Evolutionary conservation across 139 green algal genomes (phyloP).

Genomic region (Picochlorum sp.): DNA sequence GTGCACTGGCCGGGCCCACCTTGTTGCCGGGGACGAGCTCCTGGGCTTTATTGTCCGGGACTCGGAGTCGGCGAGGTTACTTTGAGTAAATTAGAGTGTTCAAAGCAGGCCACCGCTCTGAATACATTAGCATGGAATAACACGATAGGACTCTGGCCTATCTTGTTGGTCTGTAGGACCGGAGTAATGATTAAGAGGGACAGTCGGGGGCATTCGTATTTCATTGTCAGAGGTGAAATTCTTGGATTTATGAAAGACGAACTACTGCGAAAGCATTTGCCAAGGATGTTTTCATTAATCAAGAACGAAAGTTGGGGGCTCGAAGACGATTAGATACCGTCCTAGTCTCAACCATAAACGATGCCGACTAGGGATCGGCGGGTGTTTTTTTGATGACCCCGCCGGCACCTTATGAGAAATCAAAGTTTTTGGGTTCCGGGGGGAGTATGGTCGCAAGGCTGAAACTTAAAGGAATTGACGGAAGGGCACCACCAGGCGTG

Average conservation of each 20-base stretch:
- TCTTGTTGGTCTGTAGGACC: too few relatives aligned
- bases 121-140: too few relatives aligned
- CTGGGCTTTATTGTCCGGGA: constrained; percentile 79
- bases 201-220: constrained; percentile 99
- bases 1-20: constrained; percentile 64
- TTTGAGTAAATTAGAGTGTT: too few relatives aligned
- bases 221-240: constrained; percentile 99
- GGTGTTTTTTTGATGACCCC: constrained; percentile 93
- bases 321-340: constrained; percentile 99
- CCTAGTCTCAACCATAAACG: constrained; percentile 99
- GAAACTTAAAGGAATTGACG: too few relatives aligned
- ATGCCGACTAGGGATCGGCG: constrained; percentile 97
- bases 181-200: constrained; percentile 99
- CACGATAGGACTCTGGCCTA: too few relatives aligned
- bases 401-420: constrained; percentile 98
- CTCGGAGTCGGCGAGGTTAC: too few relatives aligned
- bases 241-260: constrained; percentile 99
- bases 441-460: too few relatives aligned
- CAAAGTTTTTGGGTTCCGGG: too few relatives aligned
- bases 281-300: constrained; percentile 99
- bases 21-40: constrained; percentile 78
- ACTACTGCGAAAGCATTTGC: constrained; percentile 82
- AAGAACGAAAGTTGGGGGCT: constrained; percentile 99
- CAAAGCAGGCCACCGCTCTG: too few relatives aligned
- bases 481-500: too few relatives aligned